A percentile compares a stretch with the other conserved stretches of the same genome.
Evolutionary conservation across 2,329 filamentous ascomycete genomes (phyloP).

Genomic region (Aspergillus bombycis): DNA sequence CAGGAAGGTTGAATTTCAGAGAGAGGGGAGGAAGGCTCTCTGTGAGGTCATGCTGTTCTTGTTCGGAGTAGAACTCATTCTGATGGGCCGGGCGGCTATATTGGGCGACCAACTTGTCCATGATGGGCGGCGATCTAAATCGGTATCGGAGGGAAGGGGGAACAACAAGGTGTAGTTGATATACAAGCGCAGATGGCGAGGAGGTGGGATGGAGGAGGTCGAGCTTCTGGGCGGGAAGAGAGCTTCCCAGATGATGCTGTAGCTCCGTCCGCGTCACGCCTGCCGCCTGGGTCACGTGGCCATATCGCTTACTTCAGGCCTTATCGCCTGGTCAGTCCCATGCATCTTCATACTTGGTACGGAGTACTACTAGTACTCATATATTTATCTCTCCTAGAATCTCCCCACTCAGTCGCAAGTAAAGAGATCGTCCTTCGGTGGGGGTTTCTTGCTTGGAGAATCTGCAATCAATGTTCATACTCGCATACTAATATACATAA

Average conservation of each 20-base stretch:
- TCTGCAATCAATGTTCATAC: not conserved
- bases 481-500: not conserved
- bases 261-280: constrained; percentile 38
- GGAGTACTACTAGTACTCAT: not conserved
- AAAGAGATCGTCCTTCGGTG: not conserved
- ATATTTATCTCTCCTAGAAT: not conserved
- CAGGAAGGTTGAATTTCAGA: constrained; percentile 92
- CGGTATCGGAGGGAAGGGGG: not conserved
- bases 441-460: not conserved
- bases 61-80: constrained; percentile 71
- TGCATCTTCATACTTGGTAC: not conserved
- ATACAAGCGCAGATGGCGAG: not conserved
- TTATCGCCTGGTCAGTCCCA: not conserved
- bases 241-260: constrained; percentile 26
- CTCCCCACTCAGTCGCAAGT: too few species aligned
- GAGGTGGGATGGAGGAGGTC: constrained; percentile 1
- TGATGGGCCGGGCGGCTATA: constrained; percentile 81
- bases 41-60: constrained; percentile 74
- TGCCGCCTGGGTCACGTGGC: constrained; percentile 39
- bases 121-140: constrained; percentile 45
- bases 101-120: constrained; percentile 91
- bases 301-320: not conserved
- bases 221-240: constrained; percentile 1
- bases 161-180: not conserved
- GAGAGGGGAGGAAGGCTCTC: constrained; percentile 76